These are phyloP conservation scores for Scheffersomyces lignosus DNA, from an alignment of 805 yeast genomes.

Conservation along the genomic window DNA sequence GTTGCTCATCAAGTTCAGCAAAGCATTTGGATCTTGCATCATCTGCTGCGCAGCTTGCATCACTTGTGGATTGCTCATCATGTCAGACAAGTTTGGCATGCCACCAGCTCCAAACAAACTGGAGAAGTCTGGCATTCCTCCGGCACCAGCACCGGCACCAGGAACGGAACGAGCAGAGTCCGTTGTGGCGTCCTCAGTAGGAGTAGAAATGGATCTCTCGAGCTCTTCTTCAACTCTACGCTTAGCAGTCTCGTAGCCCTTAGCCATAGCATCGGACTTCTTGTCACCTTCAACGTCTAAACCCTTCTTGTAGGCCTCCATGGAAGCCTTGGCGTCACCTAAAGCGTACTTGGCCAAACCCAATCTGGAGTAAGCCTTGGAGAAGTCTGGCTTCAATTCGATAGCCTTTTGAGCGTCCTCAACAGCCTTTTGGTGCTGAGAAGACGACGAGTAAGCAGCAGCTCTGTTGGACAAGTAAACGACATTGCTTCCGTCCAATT, in stretches of 20 bases:
- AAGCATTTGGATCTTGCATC: constrained; percentile 83
- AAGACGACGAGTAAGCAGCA: constrained; percentile 85
- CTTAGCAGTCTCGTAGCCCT: constrained; percentile 93
- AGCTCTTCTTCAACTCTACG: constrained; percentile 78
- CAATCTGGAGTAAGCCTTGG: constrained; percentile 92
- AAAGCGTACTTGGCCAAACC: constrained; percentile 94
- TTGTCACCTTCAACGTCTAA: constrained; percentile 81
- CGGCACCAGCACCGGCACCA: constrained; percentile 39
- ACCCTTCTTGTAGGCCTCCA: constrained; percentile 88
- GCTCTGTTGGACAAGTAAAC: constrained; percentile 93
- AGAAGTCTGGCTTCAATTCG: constrained; percentile 70
- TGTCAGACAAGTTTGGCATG: constrained; percentile 62
- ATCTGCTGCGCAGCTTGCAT: constrained; percentile 85
- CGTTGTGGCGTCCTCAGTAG: constrained; percentile 28
- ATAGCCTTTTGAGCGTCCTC: constrained; percentile 84
- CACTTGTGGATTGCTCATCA: constrained; percentile 89
- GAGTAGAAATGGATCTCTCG: constrained; percentile 35
- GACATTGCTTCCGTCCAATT: constrained; percentile 66
- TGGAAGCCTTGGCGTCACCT: constrained; percentile 86
- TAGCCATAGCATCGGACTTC: constrained; percentile 86
- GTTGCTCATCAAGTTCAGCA: constrained; percentile 72
- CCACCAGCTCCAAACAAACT: constrained; percentile 75
- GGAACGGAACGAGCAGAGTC: constrained; percentile 26
- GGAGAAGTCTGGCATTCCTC: constrained; percentile 78
- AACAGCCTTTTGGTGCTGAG: constrained; percentile 74